These are phyloP conservation scores for Tagetes erecta DNA, from an alignment of 129 eudicot species.

Conservation along the genomic window DNA sequence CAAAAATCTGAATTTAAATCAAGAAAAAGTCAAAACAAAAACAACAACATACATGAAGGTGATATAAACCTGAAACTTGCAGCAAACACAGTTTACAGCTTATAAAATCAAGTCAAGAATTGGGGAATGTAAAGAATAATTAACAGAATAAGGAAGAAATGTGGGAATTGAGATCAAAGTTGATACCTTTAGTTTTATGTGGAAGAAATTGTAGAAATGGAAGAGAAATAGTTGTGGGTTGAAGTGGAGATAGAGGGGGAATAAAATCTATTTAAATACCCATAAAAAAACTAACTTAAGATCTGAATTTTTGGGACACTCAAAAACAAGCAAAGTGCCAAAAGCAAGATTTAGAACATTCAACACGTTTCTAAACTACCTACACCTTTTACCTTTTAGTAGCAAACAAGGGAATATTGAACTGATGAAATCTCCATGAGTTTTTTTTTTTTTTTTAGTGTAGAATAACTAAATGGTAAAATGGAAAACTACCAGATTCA, in stretches of 20 bases:
- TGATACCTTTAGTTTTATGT: slow-evolving; percentile 22
- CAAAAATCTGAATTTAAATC: slow-evolving; percentile 16
- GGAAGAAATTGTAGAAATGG: slow-evolving; percentile 28
- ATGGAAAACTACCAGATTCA: no score
- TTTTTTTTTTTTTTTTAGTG: neutral
- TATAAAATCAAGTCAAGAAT: neutral
- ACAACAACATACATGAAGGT: slow-evolving; percentile 9
- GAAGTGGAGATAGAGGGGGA: slow-evolving; percentile 18
- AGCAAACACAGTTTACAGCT: neutral
- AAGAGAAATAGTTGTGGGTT: slow-evolving; percentile 27
- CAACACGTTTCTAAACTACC: slow-evolving; percentile 44
- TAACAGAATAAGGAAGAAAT: slow-evolving; percentile 2
- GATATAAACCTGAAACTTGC: neutral
- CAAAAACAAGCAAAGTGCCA: slow-evolving; percentile 59
- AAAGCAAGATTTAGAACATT: slow-evolving; percentile 46
- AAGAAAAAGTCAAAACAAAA: slow-evolving; percentile 13
- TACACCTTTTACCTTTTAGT: slow-evolving; percentile 40
- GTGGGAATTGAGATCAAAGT: slow-evolving; percentile 11
- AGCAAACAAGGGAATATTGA: slow-evolving; percentile 46
- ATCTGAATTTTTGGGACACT: slow-evolving; percentile 35
- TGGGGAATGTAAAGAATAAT: neutral
- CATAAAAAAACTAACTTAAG: slow-evolving; percentile 22
- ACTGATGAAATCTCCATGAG: slow-evolving; percentile 1
- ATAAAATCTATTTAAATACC: slow-evolving; percentile 38
- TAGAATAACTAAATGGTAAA: neutral